Evolutionary conservation across 2,329 filamentous ascomycete species (phyloP).

Genomic region (Aspergillus ibericus): DNA sequence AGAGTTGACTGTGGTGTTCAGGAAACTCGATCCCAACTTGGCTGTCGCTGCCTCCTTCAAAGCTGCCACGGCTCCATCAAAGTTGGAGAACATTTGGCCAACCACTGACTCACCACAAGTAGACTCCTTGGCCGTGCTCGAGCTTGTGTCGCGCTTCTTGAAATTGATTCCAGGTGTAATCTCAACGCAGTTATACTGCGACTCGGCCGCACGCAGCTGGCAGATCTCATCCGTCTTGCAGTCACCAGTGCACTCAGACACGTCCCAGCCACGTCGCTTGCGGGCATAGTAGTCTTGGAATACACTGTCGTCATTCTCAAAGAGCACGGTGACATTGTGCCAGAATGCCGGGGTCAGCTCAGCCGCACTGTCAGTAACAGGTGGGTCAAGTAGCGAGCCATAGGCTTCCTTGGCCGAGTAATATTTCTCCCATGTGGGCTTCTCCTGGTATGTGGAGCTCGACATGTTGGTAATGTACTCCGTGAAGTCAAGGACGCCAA

Average conservation of each 20-base stretch:
- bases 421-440: constrained; percentile 54
- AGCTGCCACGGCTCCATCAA: constrained; percentile 12
- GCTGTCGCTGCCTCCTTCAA: constrained; percentile 12
- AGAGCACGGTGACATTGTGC: constrained; percentile 55
- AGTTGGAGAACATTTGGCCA: constrained; percentile 18
- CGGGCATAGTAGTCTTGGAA: constrained; percentile 54
- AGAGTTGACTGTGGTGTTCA: constrained; percentile 13
- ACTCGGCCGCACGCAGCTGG: constrained; percentile 35
- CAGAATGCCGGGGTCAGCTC: constrained; percentile 62
- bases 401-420: constrained; percentile 49
- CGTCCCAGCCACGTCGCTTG: constrained; percentile 51
- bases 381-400: constrained; percentile 31
- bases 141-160: constrained; percentile 25
- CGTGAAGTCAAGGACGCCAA: constrained; percentile 53
- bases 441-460: constrained; percentile 53
- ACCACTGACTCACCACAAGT: constrained; percentile 19
- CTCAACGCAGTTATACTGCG: constrained; percentile 54
- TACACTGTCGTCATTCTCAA: constrained; percentile 45
- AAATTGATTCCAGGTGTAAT: constrained; percentile 40
- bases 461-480: constrained; percentile 55
- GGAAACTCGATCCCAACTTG: constrained; percentile 16
- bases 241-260: constrained; percentile 43
- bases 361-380: constrained; percentile 44
- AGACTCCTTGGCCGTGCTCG: constrained; percentile 4
- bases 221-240: constrained; percentile 54